Percentiles rank a stretch among this genome's conserved stretches.
Conservation (phyloP, 805 yeast species). For the Metschnikowia rubicola region DNA sequence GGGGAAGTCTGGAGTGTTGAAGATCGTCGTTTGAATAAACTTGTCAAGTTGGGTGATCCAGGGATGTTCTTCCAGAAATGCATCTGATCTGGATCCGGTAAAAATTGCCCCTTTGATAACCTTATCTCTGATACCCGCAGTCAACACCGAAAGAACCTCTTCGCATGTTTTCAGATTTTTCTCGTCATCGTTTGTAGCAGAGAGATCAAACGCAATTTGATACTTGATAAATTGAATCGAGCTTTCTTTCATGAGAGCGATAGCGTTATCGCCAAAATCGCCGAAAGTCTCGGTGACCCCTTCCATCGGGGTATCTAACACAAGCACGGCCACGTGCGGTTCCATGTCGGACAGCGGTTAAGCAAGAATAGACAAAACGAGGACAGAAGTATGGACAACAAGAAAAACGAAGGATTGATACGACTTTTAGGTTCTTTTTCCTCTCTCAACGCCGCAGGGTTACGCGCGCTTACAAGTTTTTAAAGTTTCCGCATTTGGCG, state of each 20-base stretch:
- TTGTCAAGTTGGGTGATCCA: conserved; percentile 43
- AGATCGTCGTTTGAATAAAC: conserved; percentile 26
- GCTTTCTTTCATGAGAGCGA: conserved; percentile 24
- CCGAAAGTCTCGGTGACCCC: conserved; percentile 37
- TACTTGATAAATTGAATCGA: conserved; percentile 30
- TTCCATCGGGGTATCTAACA: conserved; percentile 35
- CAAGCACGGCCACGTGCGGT: conserved; percentile 39
- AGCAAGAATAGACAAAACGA: background rate
- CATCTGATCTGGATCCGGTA: conserved; percentile 52
- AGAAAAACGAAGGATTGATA: background rate
- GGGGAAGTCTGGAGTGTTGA: conserved; percentile 34
- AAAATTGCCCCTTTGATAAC: conserved; percentile 41
- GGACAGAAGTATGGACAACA: background rate
- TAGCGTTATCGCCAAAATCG: conserved; percentile 51
- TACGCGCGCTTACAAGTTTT: background rate
- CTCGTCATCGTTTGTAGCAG: conserved; percentile 9
- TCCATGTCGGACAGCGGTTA: conserved; percentile 9
- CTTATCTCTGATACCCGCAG: conserved; percentile 24
- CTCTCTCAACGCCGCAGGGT: background rate
- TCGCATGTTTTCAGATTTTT: conserved; percentile 2
- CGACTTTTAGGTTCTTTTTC: background rate
- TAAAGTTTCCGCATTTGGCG: background rate
- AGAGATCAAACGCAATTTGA: conserved; percentile 30
- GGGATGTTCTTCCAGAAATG: conserved; percentile 35
- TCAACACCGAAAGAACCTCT: conserved; percentile 18